These are phyloP conservation scores for Thraustochytrium striatum DNA, from an alignment of 352 stramenopile species.

Conservation along the genomic window DNA sequence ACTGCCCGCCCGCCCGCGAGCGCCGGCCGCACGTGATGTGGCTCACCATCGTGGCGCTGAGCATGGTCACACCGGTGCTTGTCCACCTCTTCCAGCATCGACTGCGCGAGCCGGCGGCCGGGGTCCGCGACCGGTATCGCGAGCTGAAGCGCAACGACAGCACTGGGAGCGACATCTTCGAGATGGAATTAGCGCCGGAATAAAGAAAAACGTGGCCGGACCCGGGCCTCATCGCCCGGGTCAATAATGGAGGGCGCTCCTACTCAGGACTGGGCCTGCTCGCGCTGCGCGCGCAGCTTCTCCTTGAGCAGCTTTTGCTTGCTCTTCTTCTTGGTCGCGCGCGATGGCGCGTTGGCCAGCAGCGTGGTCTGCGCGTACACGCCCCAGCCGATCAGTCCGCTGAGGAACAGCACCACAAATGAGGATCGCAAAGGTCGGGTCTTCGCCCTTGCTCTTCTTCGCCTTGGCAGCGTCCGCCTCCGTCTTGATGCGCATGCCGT, in stretches of 20 bases:
- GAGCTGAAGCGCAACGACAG: not conserved
- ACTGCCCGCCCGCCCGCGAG: constrained; percentile 16
- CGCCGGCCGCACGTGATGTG: constrained; percentile 56
- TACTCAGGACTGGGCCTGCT: too few relatives aligned
- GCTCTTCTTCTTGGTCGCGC: constrained; percentile 19
- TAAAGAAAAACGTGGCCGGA: too few relatives aligned
- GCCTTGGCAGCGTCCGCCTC: not conserved
- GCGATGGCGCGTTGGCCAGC: not conserved
- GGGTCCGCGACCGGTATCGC: not conserved
- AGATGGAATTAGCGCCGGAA: too few relatives aligned
- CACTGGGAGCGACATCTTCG: not conserved
- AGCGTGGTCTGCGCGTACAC: constrained; percentile 35
- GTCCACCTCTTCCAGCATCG: constrained; percentile 59
- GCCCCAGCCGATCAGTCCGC: constrained; percentile 24
- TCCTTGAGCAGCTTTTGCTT: constrained; percentile 40
- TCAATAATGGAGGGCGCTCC: too few relatives aligned
- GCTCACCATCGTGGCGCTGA: constrained; percentile 61
- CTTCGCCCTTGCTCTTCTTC: not conserved
- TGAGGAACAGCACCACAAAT: constrained; percentile 19
- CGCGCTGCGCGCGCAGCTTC: constrained; percentile 21
- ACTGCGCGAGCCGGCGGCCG: constrained; percentile 47
- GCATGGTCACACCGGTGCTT: constrained; percentile 57
- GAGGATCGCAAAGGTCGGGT: constrained; percentile 14
- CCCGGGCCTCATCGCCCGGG: too few relatives aligned
- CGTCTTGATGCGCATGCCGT: not conserved